Evolutionary conservation across 768 basidiomycete genomes (phyloP).

Genomic region (Amanita inopinata): DNA sequence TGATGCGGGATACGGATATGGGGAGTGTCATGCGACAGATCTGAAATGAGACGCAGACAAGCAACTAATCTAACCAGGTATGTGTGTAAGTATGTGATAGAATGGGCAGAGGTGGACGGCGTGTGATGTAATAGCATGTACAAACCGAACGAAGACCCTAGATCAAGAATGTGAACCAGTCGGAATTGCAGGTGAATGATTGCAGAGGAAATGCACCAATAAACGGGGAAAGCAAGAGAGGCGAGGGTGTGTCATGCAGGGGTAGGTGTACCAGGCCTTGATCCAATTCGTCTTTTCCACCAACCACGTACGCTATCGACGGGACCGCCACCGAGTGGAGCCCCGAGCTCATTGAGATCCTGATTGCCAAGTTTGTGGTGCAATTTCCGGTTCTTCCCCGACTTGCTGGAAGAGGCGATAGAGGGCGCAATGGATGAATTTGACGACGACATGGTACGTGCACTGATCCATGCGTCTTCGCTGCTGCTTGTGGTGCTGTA

Average conservation of each 20-base stretch:
- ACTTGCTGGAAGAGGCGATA: background rate
- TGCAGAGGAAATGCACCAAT: background rate
- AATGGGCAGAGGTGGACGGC: background rate
- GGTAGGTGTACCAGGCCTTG: constrained; percentile 6
- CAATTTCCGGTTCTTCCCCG: constrained; percentile 3
- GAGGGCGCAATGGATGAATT: constrained; percentile 3
- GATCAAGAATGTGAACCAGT: background rate
- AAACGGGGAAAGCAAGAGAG: background rate
- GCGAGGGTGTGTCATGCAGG: background rate
- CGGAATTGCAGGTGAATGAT: background rate
- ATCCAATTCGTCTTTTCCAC: constrained; percentile 1
- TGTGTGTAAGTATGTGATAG: background rate
- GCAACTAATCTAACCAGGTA: background rate
- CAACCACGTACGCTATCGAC: background rate
- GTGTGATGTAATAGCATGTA: background rate
- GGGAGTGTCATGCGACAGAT: background rate
- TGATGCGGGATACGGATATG: background rate
- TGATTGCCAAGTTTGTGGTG: background rate
- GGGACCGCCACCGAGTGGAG: background rate
- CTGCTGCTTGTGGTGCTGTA: constrained; percentile 7
- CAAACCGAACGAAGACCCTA: too few species aligned
- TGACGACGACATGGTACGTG: constrained; percentile 5
- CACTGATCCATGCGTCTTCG: constrained; percentile 7
- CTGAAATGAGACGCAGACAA: background rate
- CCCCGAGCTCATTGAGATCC: background rate